phyloP scores from a whole-genome alignment of 768 basidiomycete genomes.

The Boletus sp. region DNA sequence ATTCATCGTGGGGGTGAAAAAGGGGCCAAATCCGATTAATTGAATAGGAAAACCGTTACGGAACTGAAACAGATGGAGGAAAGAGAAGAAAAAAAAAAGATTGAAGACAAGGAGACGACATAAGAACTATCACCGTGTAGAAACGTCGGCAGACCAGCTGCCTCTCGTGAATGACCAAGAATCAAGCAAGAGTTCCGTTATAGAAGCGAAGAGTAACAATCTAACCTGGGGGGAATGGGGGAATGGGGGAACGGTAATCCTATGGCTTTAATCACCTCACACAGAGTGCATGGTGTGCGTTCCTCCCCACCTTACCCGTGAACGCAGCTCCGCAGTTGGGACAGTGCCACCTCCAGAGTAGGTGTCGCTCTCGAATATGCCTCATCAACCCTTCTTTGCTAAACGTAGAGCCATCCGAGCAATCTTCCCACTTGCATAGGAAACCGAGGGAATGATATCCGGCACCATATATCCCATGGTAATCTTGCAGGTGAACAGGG shows the following conservation, averaged over 20 bases:
- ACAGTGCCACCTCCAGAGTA: slow-evolving; percentile 26
- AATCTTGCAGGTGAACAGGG: slow-evolving; percentile 16
- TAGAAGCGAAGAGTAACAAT: background rate
- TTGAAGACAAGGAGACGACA: background rate
- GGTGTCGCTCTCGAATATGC: slow-evolving; percentile 26
- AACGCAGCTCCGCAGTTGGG: slow-evolving; percentile 21
- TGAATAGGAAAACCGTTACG: background rate
- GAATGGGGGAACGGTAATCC: background rate
- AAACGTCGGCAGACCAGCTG: slow-evolving; percentile 11
- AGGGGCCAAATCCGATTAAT: background rate
- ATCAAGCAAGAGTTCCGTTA: background rate
- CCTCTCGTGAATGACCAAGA: background rate
- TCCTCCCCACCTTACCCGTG: slow-evolving; percentile 11
- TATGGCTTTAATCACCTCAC: background rate
- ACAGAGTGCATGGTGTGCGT: slow-evolving; percentile 19
- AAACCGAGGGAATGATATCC: slow-evolving; percentile 9
- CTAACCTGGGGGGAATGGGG: background rate
- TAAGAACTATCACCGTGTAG: background rate
- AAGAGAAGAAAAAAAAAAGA: background rate
- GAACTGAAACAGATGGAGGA: background rate
- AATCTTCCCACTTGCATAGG: slow-evolving; percentile 25
- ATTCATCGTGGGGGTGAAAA: background rate
- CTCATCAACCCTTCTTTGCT: slow-evolving; percentile 21
- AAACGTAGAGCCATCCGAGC: slow-evolving; percentile 15
- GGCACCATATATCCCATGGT: slow-evolving; percentile 16